These are phyloP conservation scores for Aspergillus mulundensis DNA, from an alignment of 495 filamentous ascomycete genomes.

Conservation along the genomic window DNA sequence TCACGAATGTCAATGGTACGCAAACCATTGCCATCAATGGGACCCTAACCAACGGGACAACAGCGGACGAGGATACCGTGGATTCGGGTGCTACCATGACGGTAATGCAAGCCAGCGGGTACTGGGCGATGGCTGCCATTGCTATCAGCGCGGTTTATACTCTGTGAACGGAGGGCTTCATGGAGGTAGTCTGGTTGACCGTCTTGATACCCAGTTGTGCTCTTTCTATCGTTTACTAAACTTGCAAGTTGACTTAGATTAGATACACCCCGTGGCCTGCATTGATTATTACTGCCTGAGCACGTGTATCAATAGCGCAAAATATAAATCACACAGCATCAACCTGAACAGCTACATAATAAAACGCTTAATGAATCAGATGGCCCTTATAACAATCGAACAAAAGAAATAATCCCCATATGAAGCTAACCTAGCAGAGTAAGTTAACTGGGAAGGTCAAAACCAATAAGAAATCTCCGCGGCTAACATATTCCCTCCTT, in stretches of 20 bases:
- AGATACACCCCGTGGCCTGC: too few species aligned
- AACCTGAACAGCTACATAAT: too few species aligned
- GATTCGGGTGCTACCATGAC: slow-evolving; percentile 28
- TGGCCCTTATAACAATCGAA: too few species aligned
- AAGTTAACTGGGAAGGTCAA: too few species aligned
- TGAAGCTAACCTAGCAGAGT: too few species aligned
- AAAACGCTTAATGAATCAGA: too few species aligned
- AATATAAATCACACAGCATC: too few species aligned
- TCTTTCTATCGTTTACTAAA: not conserved
- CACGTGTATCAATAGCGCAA: too few species aligned
- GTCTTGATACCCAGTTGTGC: slow-evolving; percentile 1
- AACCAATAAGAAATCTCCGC: too few species aligned
- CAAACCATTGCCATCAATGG: slow-evolving; percentile 77
- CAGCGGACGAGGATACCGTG: slow-evolving; percentile 46
- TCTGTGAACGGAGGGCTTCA: slow-evolving; percentile 17
- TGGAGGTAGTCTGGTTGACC: slow-evolving; percentile 2
- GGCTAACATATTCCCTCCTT: too few species aligned
- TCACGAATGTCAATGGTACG: slow-evolving; percentile 69
- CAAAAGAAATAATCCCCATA: too few species aligned
- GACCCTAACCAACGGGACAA: slow-evolving; percentile 80
- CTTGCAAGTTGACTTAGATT: too few species aligned
- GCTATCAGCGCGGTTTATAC: slow-evolving; percentile 47
- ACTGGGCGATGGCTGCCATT: slow-evolving; percentile 57
- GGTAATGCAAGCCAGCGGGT: slow-evolving; percentile 50
- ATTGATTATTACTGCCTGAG: not conserved